Evolutionary conservation across 1,139 yeast species (phyloP).

Genomic region (Nakaseomyces delphensis): DNA sequence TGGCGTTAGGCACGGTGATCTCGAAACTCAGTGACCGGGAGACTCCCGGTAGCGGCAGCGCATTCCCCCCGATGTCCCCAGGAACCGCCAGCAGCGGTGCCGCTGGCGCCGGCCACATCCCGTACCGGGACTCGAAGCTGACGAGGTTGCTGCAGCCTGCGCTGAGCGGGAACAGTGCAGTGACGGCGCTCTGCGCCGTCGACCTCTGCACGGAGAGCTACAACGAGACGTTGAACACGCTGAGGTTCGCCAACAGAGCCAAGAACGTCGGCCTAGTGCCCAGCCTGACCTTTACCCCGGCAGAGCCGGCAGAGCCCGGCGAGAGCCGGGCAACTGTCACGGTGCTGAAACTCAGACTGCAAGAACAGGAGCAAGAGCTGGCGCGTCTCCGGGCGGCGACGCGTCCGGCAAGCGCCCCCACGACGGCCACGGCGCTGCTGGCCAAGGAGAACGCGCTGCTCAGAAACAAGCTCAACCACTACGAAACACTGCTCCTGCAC

Average conservation of each 20-base stretch:
- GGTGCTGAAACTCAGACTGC: background rate
- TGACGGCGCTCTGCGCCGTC: slow-evolving; percentile 82
- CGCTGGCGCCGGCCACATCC: slow-evolving; percentile 48
- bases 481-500: slow-evolving; percentile 22
- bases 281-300: too few species aligned
- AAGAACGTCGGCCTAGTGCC: slow-evolving; percentile 73
- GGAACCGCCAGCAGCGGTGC: slow-evolving; percentile 21
- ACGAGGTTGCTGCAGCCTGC: slow-evolving; percentile 88
- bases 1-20: slow-evolving; percentile 85
- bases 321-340: too few species aligned
- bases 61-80: slow-evolving; percentile 5
- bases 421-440: slow-evolving; percentile 9
- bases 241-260: slow-evolving; percentile 89
- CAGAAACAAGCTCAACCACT: slow-evolving; percentile 33
- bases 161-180: slow-evolving; percentile 74
- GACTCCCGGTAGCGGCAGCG: too few species aligned
- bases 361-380: slow-evolving; percentile 7
- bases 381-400: slow-evolving; percentile 1
- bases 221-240: slow-evolving; percentile 77
- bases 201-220: slow-evolving; percentile 47
- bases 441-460: slow-evolving; percentile 19
- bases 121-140: slow-evolving; percentile 85
- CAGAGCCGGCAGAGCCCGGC: slow-evolving; percentile 32
- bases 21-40: slow-evolving; percentile 67
- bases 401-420: too few species aligned